These are phyloP conservation scores for Lyophyllum semitale DNA, from an alignment of 768 basidiomycete species.

Conservation along the genomic window DNA sequence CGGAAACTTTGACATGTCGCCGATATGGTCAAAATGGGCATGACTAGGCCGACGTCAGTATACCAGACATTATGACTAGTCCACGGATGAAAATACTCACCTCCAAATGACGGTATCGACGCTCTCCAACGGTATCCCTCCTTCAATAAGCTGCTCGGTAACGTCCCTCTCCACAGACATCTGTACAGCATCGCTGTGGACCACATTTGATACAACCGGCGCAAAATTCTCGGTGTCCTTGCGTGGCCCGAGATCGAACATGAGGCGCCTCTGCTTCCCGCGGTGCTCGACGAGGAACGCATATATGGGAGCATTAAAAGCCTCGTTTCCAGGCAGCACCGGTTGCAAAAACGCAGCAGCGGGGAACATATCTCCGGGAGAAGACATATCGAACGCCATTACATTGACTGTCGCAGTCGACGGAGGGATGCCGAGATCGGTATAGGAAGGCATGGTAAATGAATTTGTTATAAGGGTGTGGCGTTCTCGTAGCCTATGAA, in stretches of 20 bases:
- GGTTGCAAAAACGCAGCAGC: not conserved
- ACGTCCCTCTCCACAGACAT: not conserved
- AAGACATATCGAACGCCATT: too few relatives aligned
- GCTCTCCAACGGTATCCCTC: not conserved
- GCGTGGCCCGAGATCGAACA: slow-evolving; percentile 2
- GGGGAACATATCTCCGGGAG: not conserved
- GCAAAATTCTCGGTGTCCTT: slow-evolving; percentile 1
- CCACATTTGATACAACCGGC: not conserved
- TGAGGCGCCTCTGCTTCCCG: not conserved
- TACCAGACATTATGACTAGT: not conserved
- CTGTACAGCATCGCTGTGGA: not conserved
- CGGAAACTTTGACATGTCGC: slow-evolving; percentile 2
- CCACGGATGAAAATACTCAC: not conserved
- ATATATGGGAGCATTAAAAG: not conserved
- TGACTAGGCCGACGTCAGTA: not conserved
- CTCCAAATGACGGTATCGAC: slow-evolving; percentile 1
- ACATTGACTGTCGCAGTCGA: not conserved
- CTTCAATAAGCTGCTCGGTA: not conserved
- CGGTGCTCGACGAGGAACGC: slow-evolving; percentile 2
- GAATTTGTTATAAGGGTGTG: too few relatives aligned
- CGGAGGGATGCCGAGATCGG: not conserved
- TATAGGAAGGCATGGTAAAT: not conserved
- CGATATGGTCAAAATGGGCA: slow-evolving; percentile 2
- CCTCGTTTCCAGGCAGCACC: not conserved
- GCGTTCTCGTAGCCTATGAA: too few relatives aligned